phyloP scores from a whole-genome alignment of 1,284 basidiomycete genomes.

The Boletus semigastroideus region DNA sequence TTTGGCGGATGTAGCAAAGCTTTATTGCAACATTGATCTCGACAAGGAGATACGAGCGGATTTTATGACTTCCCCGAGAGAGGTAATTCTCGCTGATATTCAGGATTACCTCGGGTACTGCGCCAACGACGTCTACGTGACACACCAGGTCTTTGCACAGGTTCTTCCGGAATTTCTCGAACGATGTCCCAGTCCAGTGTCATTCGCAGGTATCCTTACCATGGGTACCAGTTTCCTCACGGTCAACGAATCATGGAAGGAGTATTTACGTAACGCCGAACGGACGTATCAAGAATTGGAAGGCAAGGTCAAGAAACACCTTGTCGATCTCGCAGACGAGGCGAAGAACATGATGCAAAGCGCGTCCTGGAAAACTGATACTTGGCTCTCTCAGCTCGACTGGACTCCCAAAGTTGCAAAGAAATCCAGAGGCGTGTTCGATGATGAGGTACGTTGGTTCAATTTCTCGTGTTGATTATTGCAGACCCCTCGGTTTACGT shows the following conservation, averaged over 20 bases:
- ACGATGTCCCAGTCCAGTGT: conserved; percentile 90
- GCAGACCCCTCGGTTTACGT: conserved; percentile 7
- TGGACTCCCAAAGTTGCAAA: conserved; percentile 89
- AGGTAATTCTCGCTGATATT: conserved; percentile 68
- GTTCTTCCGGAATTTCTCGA: conserved; percentile 85
- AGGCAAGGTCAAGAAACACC: conserved; percentile 66
- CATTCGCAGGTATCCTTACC: conserved; percentile 87
- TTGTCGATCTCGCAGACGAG: conserved; percentile 68
- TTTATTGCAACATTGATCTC: conserved; percentile 78
- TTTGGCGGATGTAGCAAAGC: conserved; percentile 85
- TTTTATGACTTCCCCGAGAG: conserved; percentile 66
- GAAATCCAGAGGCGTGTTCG: conserved; percentile 59
- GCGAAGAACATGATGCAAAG: conserved; percentile 50
- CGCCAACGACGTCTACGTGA: conserved; percentile 81
- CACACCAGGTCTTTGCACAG: conserved; percentile 78
- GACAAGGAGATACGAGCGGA: conserved; percentile 82
- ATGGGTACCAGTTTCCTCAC: conserved; percentile 94
- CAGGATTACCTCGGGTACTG: conserved; percentile 88
- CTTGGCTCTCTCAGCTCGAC: conserved; percentile 91
- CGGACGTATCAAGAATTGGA: conserved; percentile 76
- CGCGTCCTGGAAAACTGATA: conserved; percentile 69
- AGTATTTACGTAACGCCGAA: conserved; percentile 81
- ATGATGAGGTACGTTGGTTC: conserved; percentile 23
- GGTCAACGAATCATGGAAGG: conserved; percentile 87
- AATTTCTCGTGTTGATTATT: background rate